Base-by-base conservation (phyloP, 2,329 filamentous ascomycete genomes). In the Ustulina deusta region DNA sequence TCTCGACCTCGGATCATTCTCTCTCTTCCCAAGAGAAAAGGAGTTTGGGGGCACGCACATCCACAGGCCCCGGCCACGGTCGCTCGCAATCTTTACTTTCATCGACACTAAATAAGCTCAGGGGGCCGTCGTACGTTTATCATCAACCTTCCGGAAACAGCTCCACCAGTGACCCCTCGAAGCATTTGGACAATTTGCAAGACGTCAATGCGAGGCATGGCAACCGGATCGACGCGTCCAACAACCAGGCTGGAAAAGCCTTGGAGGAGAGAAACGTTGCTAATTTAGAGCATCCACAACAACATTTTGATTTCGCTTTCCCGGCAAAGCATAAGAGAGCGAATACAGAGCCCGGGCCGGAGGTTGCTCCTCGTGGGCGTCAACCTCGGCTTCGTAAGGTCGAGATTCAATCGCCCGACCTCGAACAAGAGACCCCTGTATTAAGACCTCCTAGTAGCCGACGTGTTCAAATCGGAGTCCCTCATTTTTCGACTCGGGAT, bases 71-170 rank as follows among this genome's bases (percentile, higher is more conserved):
- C 2, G 71, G 69, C 11, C 76, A 77, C 52, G 74, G 70, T 2
- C 75, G 77, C 52, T 78, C 75, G 34, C 75, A 77, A 63, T 78
- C 77, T 29, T 62, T 78, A 49, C 73, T 78, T 27, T 72, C 77
- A 6, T 76, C 74, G 15, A 77, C 75, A 5, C 62, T 76, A 40
- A 77, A 68, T 48, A 77, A 75, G 48, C 65, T 78, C 11, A 75
- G 74, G 54, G 77, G 77, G 3, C 75, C 76, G n/a, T 77, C 77
- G 13, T 78, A 78, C 61, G 71, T 78, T 3, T 77, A 77, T 51
- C 74, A 75, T 46, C 73, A 73, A 22, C 63, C 71, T 3, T 49
- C 68, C 15, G 74, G 73, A 58, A 62, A 66, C 15, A 29, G 54
- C 11, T 61, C 71, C 25, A 59, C 60, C 6, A 56, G 57, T 32